phyloP scores from a whole-genome alignment of 169 alveolate species.

The Nephromyces sp. region DNA sequence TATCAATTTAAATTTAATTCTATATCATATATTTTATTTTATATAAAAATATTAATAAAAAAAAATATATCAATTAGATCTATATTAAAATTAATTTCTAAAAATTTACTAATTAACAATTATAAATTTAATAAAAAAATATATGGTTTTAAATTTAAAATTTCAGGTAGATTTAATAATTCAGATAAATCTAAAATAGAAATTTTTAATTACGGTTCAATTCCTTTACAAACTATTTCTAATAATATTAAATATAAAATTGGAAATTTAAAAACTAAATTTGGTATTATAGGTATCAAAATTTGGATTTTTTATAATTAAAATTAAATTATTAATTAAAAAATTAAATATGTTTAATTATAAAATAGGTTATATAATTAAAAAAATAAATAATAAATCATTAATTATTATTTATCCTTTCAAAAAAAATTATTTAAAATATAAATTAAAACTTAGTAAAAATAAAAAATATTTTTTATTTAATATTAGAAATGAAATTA shows the following conservation, averaged over 20 bases:
- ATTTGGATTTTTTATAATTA: conserved; percentile 4
- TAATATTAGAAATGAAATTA: background rate
- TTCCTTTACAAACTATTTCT: conserved; percentile 7
- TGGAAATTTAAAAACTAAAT: conserved; percentile 19
- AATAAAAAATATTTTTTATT: background rate
- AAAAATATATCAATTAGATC: no score
- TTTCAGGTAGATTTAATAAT: background rate
- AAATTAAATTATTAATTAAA: conserved; percentile 2
- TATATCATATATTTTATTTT: no score
- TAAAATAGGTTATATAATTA: background rate
- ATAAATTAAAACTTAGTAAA: background rate
- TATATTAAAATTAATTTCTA: no score
- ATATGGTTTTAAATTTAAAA: no score
- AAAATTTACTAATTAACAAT: no score
- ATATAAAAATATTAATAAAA: no score
- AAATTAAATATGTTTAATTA: background rate
- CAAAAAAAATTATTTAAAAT: background rate
- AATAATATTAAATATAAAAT: background rate
- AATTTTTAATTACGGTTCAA: conserved; percentile 15
- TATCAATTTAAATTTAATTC: no score
- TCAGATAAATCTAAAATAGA: conserved; percentile 8
- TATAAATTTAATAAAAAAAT: no score
- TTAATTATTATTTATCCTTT: background rate
- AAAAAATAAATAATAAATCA: background rate
- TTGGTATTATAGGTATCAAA: conserved; percentile 31